Conservation (phyloP, 805 yeast species). For the Candida broadrunensis region DNA sequence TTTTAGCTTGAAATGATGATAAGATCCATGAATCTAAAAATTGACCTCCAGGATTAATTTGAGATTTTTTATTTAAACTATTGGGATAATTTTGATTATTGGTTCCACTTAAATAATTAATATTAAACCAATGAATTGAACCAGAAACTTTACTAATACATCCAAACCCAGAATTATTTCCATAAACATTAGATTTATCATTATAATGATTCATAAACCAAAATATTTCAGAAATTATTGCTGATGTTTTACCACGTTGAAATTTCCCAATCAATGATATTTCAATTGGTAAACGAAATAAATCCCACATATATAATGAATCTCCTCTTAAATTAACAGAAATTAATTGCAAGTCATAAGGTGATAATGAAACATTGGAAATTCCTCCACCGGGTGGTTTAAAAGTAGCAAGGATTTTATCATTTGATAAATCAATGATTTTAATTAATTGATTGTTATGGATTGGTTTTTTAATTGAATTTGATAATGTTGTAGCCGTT, state of each 20-base stretch:
- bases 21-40: slow-evolving; percentile 46
- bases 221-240: slow-evolving; percentile 45
- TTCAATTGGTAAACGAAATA: slow-evolving; percentile 47
- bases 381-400: slow-evolving; percentile 66
- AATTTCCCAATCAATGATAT: slow-evolving; percentile 57
- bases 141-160: slow-evolving; percentile 55
- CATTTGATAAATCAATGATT: slow-evolving; percentile 45
- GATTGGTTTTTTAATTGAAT: slow-evolving; percentile 15
- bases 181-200: slow-evolving; percentile 5
- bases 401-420: slow-evolving; percentile 40
- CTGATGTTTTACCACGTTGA: slow-evolving; percentile 60
- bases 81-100: slow-evolving; percentile 27
- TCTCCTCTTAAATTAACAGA: slow-evolving; percentile 61
- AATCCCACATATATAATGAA: slow-evolving; percentile 62
- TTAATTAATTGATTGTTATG: slow-evolving; percentile 36
- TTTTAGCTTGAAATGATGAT: slow-evolving; percentile 31
- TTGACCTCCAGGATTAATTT: slow-evolving; percentile 2
- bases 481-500: slow-evolving; percentile 22
- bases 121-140: slow-evolving; percentile 59
- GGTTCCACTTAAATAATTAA: slow-evolving; percentile 37
- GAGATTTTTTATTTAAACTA: slow-evolving; percentile 9
- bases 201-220: slow-evolving; percentile 49
- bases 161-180: slow-evolving; percentile 43
- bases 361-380: slow-evolving; percentile 57
- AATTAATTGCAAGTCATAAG: slow-evolving; percentile 55